Evolutionary conservation across 352 stramenopile genomes (phyloP).

Genomic region (Globisporangium solare): DNA sequence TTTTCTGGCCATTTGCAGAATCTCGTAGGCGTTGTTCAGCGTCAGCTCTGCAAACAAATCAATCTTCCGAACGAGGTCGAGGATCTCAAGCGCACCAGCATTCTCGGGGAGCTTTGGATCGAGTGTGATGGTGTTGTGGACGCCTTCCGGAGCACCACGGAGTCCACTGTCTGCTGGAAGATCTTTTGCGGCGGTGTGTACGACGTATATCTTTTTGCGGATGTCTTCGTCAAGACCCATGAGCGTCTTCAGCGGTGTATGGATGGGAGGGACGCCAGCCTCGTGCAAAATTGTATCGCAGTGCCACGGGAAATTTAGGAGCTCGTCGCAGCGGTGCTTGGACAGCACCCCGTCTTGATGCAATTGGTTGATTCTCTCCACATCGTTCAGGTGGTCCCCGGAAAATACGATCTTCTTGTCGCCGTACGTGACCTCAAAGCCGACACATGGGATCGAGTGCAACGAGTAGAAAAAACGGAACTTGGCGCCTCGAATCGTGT

Average conservation of each 20-base stretch:
- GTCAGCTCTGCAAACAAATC: constrained; percentile 78
- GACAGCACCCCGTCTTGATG: constrained; percentile 86
- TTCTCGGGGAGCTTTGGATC: constrained; percentile 75
- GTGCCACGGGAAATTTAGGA: constrained; percentile 93
- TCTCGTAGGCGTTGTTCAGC: constrained; percentile 83
- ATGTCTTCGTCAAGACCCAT: constrained; percentile 86
- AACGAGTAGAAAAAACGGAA: constrained; percentile 97
- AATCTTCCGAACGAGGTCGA: constrained; percentile 84
- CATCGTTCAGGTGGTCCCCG: constrained; percentile 94
- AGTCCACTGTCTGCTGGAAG: constrained; percentile 74
- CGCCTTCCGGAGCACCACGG: constrained; percentile 82
- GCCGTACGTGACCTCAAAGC: constrained; percentile 92
- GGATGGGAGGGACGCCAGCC: constrained; percentile 92
- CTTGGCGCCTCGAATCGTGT: constrained; percentile 91
- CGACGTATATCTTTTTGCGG: constrained; percentile 91
- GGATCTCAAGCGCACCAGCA: constrained; percentile 68
- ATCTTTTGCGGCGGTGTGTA: constrained; percentile 90
- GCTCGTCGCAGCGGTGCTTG: constrained; percentile 73
- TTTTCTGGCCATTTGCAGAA: constrained; percentile 75
- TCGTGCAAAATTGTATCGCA: constrained; percentile 94
- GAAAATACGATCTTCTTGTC: constrained; percentile 95
- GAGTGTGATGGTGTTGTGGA: constrained; percentile 86
- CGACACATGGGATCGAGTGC: constrained; percentile 95
- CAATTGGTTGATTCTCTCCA: constrained; percentile 83
- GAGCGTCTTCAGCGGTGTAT: constrained; percentile 93